Conservation (phyloP, 306 rosid species). For the Phaseolus lunatus region DNA sequence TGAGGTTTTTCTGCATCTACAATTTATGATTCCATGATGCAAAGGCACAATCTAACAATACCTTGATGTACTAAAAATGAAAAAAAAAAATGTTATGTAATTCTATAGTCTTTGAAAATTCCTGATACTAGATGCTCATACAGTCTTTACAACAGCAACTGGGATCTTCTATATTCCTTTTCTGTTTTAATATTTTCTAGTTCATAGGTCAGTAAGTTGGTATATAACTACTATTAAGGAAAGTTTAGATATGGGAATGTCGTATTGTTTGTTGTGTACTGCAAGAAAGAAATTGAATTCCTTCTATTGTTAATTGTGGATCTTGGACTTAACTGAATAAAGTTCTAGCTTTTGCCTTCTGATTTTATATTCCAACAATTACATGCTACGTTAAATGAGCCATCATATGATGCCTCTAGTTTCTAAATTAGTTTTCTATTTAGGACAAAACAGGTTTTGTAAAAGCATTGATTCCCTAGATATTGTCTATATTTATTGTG, state of each 20-base stretch:
- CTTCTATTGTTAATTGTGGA: neutral
- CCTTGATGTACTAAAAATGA: neutral
- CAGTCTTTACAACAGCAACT: conserved; percentile 27
- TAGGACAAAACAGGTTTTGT: neutral
- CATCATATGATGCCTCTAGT: conserved; percentile 25
- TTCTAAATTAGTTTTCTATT: conserved; percentile 16
- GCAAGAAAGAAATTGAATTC: conserved; percentile 16
- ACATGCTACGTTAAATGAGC: neutral
- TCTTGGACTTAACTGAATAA: conserved; percentile 5
- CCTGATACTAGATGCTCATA: neutral
- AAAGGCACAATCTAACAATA: neutral
- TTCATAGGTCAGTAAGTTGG: conserved; percentile 18
- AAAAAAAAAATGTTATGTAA: conserved; percentile 2
- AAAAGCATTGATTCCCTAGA: conserved; percentile 19
- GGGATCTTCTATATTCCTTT: conserved; percentile 14
- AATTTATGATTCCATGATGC: neutral
- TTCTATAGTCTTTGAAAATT: neutral
- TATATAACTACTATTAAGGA: neutral
- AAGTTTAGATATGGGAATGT: neutral
- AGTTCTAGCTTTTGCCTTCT: conserved; percentile 27
- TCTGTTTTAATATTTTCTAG: neutral
- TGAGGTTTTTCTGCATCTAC: neutral
- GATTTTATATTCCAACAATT: neutral
- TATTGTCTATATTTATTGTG: conserved; percentile 7
- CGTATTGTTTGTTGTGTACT: conserved; percentile 1